A percentile compares a stretch with the other conserved stretches of the same genome.
Evolutionary conservation across 306 rosid species (phyloP).

Genomic region (Lablab purpureus): DNA sequence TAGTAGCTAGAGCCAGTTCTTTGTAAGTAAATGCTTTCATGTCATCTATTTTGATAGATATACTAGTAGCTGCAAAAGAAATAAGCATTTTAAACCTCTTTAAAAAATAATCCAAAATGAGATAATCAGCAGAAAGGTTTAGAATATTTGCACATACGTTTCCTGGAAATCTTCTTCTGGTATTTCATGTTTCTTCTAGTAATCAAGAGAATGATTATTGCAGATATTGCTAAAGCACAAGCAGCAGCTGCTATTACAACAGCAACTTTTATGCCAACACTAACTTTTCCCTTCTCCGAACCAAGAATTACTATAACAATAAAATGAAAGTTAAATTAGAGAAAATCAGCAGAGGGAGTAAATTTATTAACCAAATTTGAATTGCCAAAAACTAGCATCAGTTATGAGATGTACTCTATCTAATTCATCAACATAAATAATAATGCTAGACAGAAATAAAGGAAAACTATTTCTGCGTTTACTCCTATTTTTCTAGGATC

Average conservation of each 20-base stretch:
- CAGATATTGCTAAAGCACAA: conserved; percentile 53
- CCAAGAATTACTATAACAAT: conserved; percentile 48
- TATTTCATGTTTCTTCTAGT: conserved; percentile 51
- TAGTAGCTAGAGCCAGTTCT: conserved; percentile 78
- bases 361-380: conserved; percentile 12
- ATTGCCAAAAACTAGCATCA: conserved; percentile 15
- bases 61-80: conserved; percentile 66
- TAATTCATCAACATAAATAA: conserved; percentile 29
- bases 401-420: conserved; percentile 32
- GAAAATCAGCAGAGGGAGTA: conserved; percentile 22
- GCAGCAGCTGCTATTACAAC: conserved; percentile 59
- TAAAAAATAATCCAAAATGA: conserved; percentile 17
- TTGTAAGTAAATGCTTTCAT: conserved; percentile 71
- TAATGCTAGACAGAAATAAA: conserved; percentile 20
- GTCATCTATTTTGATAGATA: conserved; percentile 75
- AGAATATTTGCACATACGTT: conserved; percentile 61
- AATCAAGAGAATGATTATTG: conserved; percentile 54
- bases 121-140: conserved; percentile 14
- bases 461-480: conserved; percentile 21
- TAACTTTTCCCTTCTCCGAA: conserved; percentile 41
- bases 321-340: conserved; percentile 35
- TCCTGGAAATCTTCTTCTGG: conserved; percentile 56
- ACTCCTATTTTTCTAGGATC: conserved; percentile 31
- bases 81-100: conserved; percentile 28
- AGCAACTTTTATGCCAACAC: conserved; percentile 53